phyloP scores from a whole-genome alignment of 768 basidiomycete genomes.

The Leccinum subtestaceum region DNA sequence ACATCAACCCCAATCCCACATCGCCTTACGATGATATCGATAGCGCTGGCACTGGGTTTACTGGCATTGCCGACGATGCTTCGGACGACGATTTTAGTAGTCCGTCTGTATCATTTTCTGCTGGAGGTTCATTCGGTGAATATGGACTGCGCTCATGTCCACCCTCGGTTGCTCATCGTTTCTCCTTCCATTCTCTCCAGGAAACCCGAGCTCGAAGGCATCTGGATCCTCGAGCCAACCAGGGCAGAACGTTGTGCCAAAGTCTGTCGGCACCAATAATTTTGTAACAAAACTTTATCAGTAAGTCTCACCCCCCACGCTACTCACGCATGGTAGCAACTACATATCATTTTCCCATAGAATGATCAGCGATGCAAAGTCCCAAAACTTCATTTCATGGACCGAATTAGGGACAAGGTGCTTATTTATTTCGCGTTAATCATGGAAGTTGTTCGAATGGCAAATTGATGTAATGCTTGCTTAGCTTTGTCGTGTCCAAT shows the following conservation, averaged over 20 bases:
- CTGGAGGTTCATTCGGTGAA: constrained; percentile 10
- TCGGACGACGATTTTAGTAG: constrained; percentile 27
- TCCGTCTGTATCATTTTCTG: constrained; percentile 17
- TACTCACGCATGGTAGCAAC: neutral
- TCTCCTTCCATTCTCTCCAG: neutral
- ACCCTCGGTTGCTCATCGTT: neutral
- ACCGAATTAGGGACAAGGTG: constrained; percentile 74
- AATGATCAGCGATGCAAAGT: constrained; percentile 85
- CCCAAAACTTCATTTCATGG: constrained; percentile 78
- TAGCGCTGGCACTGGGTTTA: constrained; percentile 35
- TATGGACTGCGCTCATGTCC: neutral
- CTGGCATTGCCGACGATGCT: constrained; percentile 20
- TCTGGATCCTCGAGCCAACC: constrained; percentile 18
- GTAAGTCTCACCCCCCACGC: constrained; percentile 41
- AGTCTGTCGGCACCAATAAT: constrained; percentile 69
- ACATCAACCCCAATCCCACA: constrained; percentile 24
- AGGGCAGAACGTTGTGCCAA: constrained; percentile 59
- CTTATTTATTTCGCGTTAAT: neutral
- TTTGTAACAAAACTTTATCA: constrained; percentile 89
- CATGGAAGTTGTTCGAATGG: neutral
- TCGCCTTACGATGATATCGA: constrained; percentile 60
- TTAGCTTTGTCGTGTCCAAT: constrained; percentile 78
- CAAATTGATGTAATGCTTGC: neutral
- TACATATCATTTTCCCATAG: constrained; percentile 34
- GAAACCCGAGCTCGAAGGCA: constrained; percentile 12